Percentiles rank a stretch among this genome's conserved stretches.
Evolutionary conservation across 2,329 filamentous ascomycete species (phyloP).

Genomic region (Ophiostoma ulmi): DNA sequence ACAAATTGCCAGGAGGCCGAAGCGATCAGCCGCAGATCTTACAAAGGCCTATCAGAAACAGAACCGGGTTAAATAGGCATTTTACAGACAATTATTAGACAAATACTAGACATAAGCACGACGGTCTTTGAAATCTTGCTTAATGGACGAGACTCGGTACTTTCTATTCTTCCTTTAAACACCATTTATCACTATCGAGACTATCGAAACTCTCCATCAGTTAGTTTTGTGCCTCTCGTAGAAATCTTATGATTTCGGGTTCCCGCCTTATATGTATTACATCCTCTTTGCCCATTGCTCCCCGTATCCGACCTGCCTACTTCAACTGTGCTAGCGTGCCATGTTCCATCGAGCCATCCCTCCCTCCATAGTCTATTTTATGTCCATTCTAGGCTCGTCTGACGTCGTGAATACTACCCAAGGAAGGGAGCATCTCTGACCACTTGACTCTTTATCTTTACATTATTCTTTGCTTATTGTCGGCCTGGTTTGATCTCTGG

Average conservation of each 20-base stretch:
- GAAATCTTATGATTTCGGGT: neutral
- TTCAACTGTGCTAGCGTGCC: slow-evolving; percentile 3
- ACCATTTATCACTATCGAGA: neutral
- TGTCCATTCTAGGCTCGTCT: neutral
- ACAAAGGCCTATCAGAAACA: neutral
- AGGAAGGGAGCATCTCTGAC: neutral
- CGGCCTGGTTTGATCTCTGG: neutral
- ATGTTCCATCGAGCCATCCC: neutral
- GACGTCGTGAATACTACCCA: slow-evolving; percentile 7
- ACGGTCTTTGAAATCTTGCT: neutral
- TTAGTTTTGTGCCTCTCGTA: neutral
- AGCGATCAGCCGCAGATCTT: neutral
- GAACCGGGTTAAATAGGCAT: neutral
- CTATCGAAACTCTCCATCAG: neutral
- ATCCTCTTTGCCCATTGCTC: neutral
- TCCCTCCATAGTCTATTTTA: neutral
- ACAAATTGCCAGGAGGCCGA: neutral
- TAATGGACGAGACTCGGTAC: neutral
- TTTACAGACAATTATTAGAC: neutral
- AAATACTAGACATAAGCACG: neutral
- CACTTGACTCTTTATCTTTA: neutral
- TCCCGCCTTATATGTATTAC: neutral
- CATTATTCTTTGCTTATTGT: neutral
- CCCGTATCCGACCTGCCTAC: neutral
- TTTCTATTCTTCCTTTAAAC: neutral